Evolutionary conservation across 192 early-diverging fungal species (phyloP).

Genomic region (Coemansia erecta): DNA sequence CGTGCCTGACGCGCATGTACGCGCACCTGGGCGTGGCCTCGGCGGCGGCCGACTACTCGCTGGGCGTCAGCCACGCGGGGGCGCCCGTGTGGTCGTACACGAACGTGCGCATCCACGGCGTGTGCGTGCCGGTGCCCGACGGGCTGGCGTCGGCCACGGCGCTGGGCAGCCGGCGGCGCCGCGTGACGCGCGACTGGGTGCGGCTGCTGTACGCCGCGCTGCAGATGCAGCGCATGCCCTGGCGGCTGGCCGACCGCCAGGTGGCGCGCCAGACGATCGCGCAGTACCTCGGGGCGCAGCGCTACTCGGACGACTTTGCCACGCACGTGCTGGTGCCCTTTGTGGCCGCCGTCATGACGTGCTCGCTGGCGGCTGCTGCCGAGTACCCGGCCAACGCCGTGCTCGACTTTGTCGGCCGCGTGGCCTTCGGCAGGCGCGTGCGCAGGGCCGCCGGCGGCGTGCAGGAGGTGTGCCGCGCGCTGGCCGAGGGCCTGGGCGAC

Average conservation of each 20-base stretch:
- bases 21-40: slow-evolving; percentile 29
- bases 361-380: slow-evolving; percentile 31
- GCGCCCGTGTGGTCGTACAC: slow-evolving; percentile 45
- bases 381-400: slow-evolving; percentile 44
- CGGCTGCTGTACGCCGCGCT: slow-evolving; percentile 24
- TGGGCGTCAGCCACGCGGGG: slow-evolving; percentile 23
- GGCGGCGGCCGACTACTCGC: slow-evolving; percentile 44
- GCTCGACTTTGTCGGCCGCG: slow-evolving; percentile 33
- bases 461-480: slow-evolving; percentile 27
- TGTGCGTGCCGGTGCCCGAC: slow-evolving; percentile 33
- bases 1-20: slow-evolving; percentile 40
- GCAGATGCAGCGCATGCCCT: slow-evolving; percentile 12
- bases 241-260: neutral
- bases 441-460: slow-evolving; percentile 44
- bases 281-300: slow-evolving; percentile 23
- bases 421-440: slow-evolving; percentile 27
- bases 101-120: slow-evolving; percentile 23
- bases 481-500: slow-evolving; percentile 6
- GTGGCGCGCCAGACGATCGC: slow-evolving; percentile 24
- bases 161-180: neutral
- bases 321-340: slow-evolving; percentile 39
- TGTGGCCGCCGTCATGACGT: slow-evolving; percentile 43
- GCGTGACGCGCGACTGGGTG: slow-evolving; percentile 38
- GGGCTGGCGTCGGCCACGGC: neutral
- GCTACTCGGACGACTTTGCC: slow-evolving; percentile 18